Percentiles rank a stretch among this genome's conserved stretches.
phyloP scores from a whole-genome alignment of 2,329 filamentous ascomycete genomes.

The Phialophora expanda region DNA sequence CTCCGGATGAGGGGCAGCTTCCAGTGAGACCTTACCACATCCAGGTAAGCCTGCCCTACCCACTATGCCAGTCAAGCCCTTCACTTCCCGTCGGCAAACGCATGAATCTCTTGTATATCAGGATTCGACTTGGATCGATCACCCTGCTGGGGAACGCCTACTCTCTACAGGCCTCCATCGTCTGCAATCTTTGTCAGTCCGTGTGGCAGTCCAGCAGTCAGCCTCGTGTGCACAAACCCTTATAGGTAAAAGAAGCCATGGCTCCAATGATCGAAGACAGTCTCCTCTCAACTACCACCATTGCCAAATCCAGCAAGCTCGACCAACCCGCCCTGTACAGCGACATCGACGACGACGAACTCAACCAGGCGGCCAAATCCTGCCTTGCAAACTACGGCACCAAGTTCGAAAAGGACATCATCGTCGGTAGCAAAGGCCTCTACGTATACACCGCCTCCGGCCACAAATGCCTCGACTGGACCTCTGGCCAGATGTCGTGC shows the following conservation, averaged over 20 bases:
- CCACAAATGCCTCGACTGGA: slow-evolving; percentile 62
- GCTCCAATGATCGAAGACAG: slow-evolving; percentile 39
- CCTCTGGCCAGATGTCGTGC: slow-evolving; percentile 66
- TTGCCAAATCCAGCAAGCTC: slow-evolving; percentile 44
- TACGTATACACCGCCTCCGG: slow-evolving; percentile 53
- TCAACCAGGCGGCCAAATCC: slow-evolving; percentile 44
- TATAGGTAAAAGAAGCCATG: slow-evolving; percentile 28
- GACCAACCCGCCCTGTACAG: slow-evolving; percentile 43
- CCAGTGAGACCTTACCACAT: slow-evolving; percentile 8
- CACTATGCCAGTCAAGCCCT: slow-evolving; percentile 7
- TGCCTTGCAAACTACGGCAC: slow-evolving; percentile 38
- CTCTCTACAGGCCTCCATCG: background rate
- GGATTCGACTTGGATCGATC: background rate
- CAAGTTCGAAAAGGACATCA: slow-evolving; percentile 47
- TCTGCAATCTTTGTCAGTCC: slow-evolving; percentile 20
- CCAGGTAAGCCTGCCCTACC: background rate
- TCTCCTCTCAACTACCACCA: slow-evolving; percentile 41
- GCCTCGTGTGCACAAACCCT: background rate
- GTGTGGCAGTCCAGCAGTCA: background rate
- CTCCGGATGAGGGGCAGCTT: background rate
- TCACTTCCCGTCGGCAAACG: slow-evolving; percentile 28
- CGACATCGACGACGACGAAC: slow-evolving; percentile 41
- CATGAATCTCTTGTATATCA: slow-evolving; percentile 22
- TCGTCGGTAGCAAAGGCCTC: slow-evolving; percentile 54
- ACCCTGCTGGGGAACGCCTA: background rate